Percentiles rank a stretch among this genome's conserved stretches.
Evolutionary conservation across 2,329 filamentous ascomycete species (phyloP).

Genomic region (Pyricularia pennisetigena): DNA sequence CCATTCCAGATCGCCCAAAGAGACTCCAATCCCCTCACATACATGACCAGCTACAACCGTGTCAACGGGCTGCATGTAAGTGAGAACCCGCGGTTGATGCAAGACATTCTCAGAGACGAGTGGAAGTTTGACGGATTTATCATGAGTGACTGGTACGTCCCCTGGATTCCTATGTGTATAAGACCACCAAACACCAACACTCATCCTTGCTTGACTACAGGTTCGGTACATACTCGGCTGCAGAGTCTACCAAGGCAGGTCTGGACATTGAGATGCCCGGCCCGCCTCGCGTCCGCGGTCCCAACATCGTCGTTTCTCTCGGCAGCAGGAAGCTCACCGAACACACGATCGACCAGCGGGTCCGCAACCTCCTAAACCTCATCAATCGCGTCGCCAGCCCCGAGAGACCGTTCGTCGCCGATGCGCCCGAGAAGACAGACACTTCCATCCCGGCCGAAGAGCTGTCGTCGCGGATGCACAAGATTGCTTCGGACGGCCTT

Average conservation of each 20-base stretch:
- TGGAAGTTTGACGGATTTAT: slow-evolving; percentile 27
- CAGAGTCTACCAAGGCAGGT: slow-evolving; percentile 14
- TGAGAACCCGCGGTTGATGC: slow-evolving; percentile 23
- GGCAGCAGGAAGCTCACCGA: slow-evolving; percentile 16
- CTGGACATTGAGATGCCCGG: slow-evolving; percentile 22
- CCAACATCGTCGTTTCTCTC: slow-evolving; percentile 14
- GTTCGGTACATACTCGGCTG: slow-evolving; percentile 17
- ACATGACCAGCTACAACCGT: slow-evolving; percentile 30
- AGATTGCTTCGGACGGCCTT: slow-evolving; percentile 8
- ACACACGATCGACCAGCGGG: slow-evolving; percentile 16
- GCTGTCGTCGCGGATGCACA: slow-evolving; percentile 8
- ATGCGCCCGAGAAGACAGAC: slow-evolving; percentile 1
- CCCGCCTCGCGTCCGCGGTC: slow-evolving; percentile 16
- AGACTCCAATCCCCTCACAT: slow-evolving; percentile 20
- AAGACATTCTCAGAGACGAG: slow-evolving; percentile 24
- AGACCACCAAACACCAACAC: neutral
- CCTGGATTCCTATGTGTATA: neutral
- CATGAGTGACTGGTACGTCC: slow-evolving; percentile 27
- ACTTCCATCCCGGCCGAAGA: neutral
- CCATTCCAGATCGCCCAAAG: slow-evolving; percentile 27
- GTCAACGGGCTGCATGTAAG: slow-evolving; percentile 27
- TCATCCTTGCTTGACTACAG: neutral
- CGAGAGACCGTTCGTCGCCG: neutral
- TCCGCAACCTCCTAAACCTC: slow-evolving; percentile 16
- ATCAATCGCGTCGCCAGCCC: slow-evolving; percentile 7